phyloP scores from a whole-genome alignment of 345 rosid genomes.

The Euphorbia lathyris region DNA sequence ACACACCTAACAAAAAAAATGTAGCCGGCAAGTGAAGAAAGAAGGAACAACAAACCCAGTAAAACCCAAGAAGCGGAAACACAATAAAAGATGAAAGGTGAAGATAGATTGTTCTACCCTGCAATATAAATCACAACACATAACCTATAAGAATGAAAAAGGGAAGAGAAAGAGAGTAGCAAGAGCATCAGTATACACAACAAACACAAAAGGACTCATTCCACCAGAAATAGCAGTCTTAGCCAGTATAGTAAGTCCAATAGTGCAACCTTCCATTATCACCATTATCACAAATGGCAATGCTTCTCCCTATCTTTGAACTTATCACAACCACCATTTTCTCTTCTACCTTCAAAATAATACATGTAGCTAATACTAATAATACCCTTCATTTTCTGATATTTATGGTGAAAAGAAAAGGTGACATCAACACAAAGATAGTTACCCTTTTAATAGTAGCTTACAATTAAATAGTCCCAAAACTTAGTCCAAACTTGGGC shows the following conservation, averaged over 20 bases:
- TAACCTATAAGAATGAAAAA: slow-evolving; percentile 53
- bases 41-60: slow-evolving; percentile 48
- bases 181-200: slow-evolving; percentile 58
- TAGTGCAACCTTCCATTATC: slow-evolving; percentile 68
- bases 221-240: slow-evolving; percentile 60
- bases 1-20: no score
- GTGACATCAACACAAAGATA: no score
- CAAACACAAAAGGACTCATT: slow-evolving; percentile 79
- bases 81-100: slow-evolving; percentile 43
- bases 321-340: slow-evolving; percentile 21
- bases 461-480: no score
- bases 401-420: no score
- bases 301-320: slow-evolving; percentile 28
- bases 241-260: slow-evolving; percentile 63
- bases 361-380: no score
- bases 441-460: no score
- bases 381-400: no score
- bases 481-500: no score
- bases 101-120: slow-evolving; percentile 47
- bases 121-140: no score
- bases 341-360: neutral
- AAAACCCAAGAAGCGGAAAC: slow-evolving; percentile 68
- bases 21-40: no score
- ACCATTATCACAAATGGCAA: slow-evolving; percentile 58
- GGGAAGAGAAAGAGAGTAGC: slow-evolving; percentile 62